Conservation (phyloP, 2,329 filamentous ascomycete genomes). For the Penicillium verrucosum region DNA sequence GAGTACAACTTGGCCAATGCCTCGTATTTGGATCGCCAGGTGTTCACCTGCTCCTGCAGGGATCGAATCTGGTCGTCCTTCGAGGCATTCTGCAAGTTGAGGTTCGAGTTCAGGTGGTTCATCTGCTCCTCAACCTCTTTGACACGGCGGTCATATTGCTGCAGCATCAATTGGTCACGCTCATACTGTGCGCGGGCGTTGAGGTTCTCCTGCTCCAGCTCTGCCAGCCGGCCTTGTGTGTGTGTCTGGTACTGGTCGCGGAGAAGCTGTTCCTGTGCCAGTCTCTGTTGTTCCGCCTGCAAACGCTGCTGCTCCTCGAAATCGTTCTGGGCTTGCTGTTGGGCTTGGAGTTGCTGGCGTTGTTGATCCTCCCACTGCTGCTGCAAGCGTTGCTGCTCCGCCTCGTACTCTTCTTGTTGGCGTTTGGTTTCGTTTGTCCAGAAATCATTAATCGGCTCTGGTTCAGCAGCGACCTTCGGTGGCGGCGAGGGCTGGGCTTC, state of each 20-base stretch:
- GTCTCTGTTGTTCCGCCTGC: constrained; percentile 81
- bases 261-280: constrained; percentile 86
- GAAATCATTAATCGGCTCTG: constrained; percentile 94
- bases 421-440: constrained; percentile 91
- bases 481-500: constrained; percentile 67
- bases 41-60: constrained; percentile 94
- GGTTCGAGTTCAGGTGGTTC: constrained; percentile 73
- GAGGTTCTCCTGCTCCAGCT: constrained; percentile 91
- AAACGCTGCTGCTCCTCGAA: constrained; percentile 92
- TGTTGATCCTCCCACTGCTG: constrained; percentile 82
- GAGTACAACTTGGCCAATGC: constrained; percentile 95
- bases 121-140: constrained; percentile 90
- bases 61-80: constrained; percentile 93
- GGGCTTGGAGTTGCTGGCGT: constrained; percentile 74
- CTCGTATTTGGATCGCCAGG: constrained; percentile 96
- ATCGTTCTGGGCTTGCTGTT: constrained; percentile 83
- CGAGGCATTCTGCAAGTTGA: constrained; percentile 78
- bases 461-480: constrained; percentile 67
- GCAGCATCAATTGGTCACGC: constrained; percentile 92
- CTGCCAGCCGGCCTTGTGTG: constrained; percentile 91
- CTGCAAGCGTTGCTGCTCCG: constrained; percentile 84
- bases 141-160: constrained; percentile 93
- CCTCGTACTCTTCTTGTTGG: constrained; percentile 92
- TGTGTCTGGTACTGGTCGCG: constrained; percentile 88
- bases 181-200: constrained; percentile 94